A percentile compares a stretch with the other conserved stretches of the same genome.
Conservation (phyloP, 768 basidiomycete species). For the Tubosaeta brunneosetosa region DNA sequence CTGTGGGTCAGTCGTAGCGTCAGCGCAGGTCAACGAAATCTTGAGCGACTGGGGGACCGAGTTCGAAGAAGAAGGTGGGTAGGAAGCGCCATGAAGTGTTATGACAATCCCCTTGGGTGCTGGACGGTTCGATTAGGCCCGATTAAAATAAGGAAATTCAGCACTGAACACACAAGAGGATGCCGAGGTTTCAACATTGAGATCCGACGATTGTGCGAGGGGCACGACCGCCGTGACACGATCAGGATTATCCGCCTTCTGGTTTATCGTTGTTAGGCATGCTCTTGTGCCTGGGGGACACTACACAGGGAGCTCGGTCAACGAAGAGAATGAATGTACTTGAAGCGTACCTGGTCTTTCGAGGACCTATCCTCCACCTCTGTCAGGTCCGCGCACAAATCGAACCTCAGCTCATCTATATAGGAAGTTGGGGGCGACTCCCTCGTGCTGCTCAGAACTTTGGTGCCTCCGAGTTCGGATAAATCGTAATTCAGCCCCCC, state of each 20-base stretch:
- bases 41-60: conserved; percentile 53
- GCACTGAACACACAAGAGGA: conserved; percentile 36
- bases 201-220: conserved; percentile 43
- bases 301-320: conserved; percentile 34
- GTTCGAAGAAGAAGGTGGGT: conserved; percentile 47
- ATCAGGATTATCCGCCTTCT: conserved; percentile 49
- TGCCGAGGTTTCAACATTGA: conserved; percentile 23
- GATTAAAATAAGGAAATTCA: background rate
- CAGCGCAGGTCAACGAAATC: conserved; percentile 56
- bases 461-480: conserved; percentile 47
- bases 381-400: conserved; percentile 62
- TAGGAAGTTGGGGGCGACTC: conserved; percentile 61
- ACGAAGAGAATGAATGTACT: background rate
- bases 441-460: conserved; percentile 46
- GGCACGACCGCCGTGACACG: conserved; percentile 73
- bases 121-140: conserved; percentile 23
- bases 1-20: conserved; percentile 39
- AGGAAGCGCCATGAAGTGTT: conserved; percentile 54
- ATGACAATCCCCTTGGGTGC: conserved; percentile 55
- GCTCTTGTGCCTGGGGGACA: conserved; percentile 66
- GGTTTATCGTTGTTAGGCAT: conserved; percentile 67
- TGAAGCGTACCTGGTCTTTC: conserved; percentile 61
- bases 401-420: conserved; percentile 56
- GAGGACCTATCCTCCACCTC: conserved; percentile 41
- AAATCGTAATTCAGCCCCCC: conserved; percentile 56